Percentiles rank a stretch among this genome's conserved stretches.
Conservation (phyloP, 495 filamentous ascomycete species). For the Barbatosphaeria neglecta region DNA sequence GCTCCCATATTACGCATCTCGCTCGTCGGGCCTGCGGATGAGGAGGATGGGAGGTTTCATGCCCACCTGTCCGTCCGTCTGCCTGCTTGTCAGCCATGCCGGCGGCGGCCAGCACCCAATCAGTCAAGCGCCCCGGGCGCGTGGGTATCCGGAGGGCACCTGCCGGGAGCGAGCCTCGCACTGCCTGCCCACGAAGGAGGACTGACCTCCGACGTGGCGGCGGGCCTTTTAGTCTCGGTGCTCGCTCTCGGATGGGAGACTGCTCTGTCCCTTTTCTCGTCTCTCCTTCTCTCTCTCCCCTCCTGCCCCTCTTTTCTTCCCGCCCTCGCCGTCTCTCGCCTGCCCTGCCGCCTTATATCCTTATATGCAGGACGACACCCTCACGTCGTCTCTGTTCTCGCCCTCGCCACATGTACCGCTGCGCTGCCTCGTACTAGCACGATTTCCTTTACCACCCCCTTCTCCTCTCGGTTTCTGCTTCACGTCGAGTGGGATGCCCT, state of each 20-base stretch:
- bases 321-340: not conserved
- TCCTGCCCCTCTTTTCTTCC: not conserved
- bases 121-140: slow-evolving; percentile 22
- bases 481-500: slow-evolving; percentile 52
- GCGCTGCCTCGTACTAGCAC: slow-evolving; percentile 1
- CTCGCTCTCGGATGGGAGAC: too few species aligned
- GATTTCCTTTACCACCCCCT: slow-evolving; percentile 4
- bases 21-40: slow-evolving; percentile 35
- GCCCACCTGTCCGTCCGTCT: too few species aligned
- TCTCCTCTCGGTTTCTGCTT: slow-evolving; percentile 6
- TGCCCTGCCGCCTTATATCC: too few species aligned
- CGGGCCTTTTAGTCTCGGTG: too few species aligned
- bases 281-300: not conserved
- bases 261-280: too few species aligned
- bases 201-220: too few species aligned
- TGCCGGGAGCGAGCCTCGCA: slow-evolving; percentile 8
- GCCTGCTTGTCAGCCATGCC: too few species aligned
- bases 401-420: not conserved
- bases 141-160: too few species aligned
- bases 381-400: too few species aligned
- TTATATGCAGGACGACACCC: too few species aligned
- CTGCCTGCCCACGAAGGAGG: too few species aligned
- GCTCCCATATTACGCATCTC: slow-evolving; percentile 17
- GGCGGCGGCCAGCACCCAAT: slow-evolving; percentile 4
- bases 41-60: too few species aligned